Evolutionary conservation across 2,329 filamentous ascomycete species (phyloP), one percentile per base, ranked within the genome.

Genomic region (Mariannaea elegans): DNA sequence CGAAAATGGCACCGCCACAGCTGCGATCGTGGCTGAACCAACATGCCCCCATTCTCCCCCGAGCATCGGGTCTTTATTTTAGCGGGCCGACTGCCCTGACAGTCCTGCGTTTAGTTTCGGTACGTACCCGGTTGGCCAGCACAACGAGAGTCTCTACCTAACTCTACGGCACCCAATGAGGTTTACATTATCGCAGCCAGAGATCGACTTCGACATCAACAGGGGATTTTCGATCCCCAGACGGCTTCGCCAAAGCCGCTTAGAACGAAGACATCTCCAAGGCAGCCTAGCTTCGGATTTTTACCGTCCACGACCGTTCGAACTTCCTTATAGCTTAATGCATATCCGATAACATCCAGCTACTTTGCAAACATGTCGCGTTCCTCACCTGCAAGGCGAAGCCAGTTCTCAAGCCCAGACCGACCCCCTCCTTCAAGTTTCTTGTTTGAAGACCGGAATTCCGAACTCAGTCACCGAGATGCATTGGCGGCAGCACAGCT

Each of bases 401-500:
- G 73, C 54, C 76, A 76, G 61, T 72, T 77, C 57, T 76, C 77
- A 9, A 82, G 76, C 61, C 80, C 80, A 8, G 76, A 79, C 19
- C 74, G 77, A 50, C 67, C 77, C 8, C 85, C 85, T 60, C 80
- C 87, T 39, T 82, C 87, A 19, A 83, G 80, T 21, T 83, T 92
- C 24, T 88, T 93, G 59, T 80, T 80, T 38, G 84, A 87, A 50
- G 82, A 85, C 29, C 82, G 85, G 32, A 87, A 91, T 63, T 85
- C 84, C 31, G 87, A 89, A 70, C 79, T 84, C 48, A 81, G 80
- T 55, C 89, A 92, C 71, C 82, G 84, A 58, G 84, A 87, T 66
- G 89, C 90, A 13, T 82, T 94, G 14, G 85, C 84, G 44, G 84
- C 84, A 45, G 89, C 89, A 4, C 86, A 86, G 47, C 81, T 81